Percentiles rank a stretch among this genome's conserved stretches.
Evolutionary conservation across 1,284 basidiomycete species (phyloP).

Genomic region (Afroboletus lepidellus): DNA sequence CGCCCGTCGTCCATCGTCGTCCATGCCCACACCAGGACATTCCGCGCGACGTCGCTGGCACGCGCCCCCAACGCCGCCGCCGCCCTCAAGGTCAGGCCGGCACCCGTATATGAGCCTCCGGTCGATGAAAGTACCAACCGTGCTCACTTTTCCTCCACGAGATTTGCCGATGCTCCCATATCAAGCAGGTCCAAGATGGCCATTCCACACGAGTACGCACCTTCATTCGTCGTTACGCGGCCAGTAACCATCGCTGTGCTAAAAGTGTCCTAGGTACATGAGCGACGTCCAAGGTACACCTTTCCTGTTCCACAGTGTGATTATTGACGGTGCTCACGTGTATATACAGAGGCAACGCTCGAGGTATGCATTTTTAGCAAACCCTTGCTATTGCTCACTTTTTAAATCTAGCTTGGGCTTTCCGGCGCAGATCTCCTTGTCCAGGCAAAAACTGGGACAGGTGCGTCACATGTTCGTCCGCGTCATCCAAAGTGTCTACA

Average conservation of each 20-base stretch:
- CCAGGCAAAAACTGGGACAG: conserved; percentile 50
- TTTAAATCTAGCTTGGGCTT: conserved; percentile 32
- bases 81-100: conserved; percentile 10
- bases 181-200: conserved; percentile 35
- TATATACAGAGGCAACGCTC: conserved; percentile 35
- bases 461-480: conserved; percentile 15
- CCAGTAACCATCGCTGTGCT: conserved; percentile 18
- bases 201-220: conserved; percentile 41
- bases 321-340: not conserved
- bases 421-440: conserved; percentile 42
- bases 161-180: conserved; percentile 31
- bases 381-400: conserved; percentile 6
- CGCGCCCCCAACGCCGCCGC: conserved; percentile 9
- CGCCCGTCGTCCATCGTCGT: conserved; percentile 17
- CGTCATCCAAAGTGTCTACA: not conserved
- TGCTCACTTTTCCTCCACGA: conserved; percentile 29
- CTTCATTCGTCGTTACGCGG: conserved; percentile 1
- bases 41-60: conserved; percentile 14
- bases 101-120: conserved; percentile 5
- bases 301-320: not conserved
- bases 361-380: conserved; percentile 20
- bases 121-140: conserved; percentile 17
- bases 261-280: conserved; percentile 31
- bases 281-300: conserved; percentile 42
- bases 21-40: conserved; percentile 12